Base-by-base conservation (phyloP, 768 basidiomycete species). In the Multifurca ochricompacta region DNA sequence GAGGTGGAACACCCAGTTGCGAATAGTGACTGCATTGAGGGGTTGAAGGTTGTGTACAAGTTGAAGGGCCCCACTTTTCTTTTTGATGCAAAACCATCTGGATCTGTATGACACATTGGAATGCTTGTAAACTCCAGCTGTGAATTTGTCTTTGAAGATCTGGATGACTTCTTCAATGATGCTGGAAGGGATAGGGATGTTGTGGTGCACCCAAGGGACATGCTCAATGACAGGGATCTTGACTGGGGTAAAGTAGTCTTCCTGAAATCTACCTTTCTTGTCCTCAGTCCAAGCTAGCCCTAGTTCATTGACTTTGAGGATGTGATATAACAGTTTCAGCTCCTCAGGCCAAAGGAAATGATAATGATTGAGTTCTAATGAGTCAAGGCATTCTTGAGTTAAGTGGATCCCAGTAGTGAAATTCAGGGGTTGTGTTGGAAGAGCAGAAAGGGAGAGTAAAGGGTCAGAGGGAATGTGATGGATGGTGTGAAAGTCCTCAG, bases 41-140 rank as follows among this genome's bases (percentile, higher is more conserved):
- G 64, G 63, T 19, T 67, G 65, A 0, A 67, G 52, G 13, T 65
- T 53, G 19, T 68, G 67, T 0, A 67, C 64, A 1, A 67, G 53
- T 0, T 57, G 44, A 0, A 67, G 57, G 0, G 54, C 16, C 7
- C 60, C 61, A n/a, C n/a, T n/a, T n/a, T n/a, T n/a, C n/a, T n/a
- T n/a, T n/a, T n/a, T n/a, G 0, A 75, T 69, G 28, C 67, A 69
- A 47, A 75, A 77, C 73, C 71, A 75, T 7, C 66, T 50, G 0
- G 70, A 71, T 0, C 69, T 61, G 27, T 77, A 77, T 0, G 72
- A 72, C 0, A 67, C 67, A 32, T 73, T 66, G 0, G 68, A 71
- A 0, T 65, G 69, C 58, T 78, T 69, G 48, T 74, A 76, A 0
- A 53, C 44, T 6, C 52, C 52, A 4, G 52, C 43, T 1, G 42